Base-by-base conservation (phyloP, 2,329 filamentous ascomycete genomes). In the Lecanicillium sp. region DNA sequence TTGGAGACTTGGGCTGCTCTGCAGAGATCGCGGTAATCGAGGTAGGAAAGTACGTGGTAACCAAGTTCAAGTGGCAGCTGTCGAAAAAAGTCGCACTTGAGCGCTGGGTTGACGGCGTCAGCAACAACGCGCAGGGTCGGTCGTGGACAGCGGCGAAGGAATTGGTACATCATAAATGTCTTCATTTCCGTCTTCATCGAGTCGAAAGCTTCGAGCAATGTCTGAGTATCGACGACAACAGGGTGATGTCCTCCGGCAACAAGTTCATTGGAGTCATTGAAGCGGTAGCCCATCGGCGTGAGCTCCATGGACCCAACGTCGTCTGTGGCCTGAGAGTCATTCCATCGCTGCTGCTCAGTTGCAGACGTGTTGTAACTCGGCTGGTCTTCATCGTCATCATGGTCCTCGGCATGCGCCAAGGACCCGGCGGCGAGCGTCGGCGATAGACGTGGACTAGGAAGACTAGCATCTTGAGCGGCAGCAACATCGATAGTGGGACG, bases 111-210 rank as follows among this genome's bases (percentile, higher is more conserved):
- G 47, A 98, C 89, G 12, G 88, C 80, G 48, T 88, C 81, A 27
- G 90, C 88, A 40, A 98, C 82, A 39, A 94, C 81, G 53, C 92
- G 87, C 5, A 98, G 70, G 0, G 89, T 95, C 30, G 87, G 83
- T 48, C 94, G 84, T 5, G 87, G 78, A 54, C 89, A 96, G 33
- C 92, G 76, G 41, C 86, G 82, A 18, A 98, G 73, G 40, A 98
- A 78, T 56, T 98, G 90, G 56, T 94, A 96, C 80, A 98, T 94
- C 63, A 98, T 82, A 55, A 94, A 94, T 0, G 84, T 85, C 63
- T 98, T 92, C 75, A 98, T 80, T 51, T 92, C 83, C 32, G 85
- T 78, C 2, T 90, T 88, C 72, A 98, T 84, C 6, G 83, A 76
- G 57, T 96, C 90, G 51, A 96, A 98, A 3, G 81, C 80, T 50